Conservation (phyloP, 2,329 filamentous ascomycete genomes). For the Ceratocystiopsis brevicomis region DNA sequence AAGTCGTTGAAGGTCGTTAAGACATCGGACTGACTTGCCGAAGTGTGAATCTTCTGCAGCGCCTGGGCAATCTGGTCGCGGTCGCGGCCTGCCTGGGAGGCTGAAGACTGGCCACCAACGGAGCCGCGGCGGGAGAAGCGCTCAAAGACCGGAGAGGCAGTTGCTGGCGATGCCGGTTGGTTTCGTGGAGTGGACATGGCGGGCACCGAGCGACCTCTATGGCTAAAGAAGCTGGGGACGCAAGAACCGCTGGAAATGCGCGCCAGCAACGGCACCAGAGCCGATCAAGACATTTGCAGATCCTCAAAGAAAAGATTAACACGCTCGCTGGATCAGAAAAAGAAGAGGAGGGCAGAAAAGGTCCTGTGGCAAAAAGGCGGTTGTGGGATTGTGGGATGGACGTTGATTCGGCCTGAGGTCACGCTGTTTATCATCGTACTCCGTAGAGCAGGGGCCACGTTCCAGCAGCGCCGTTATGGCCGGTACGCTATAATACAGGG, state of each 20-base stretch:
- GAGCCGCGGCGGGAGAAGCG: conserved; percentile 21
- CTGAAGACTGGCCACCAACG: conserved; percentile 24
- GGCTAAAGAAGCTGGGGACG: too few species aligned
- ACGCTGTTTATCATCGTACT: too few species aligned
- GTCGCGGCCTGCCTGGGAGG: conserved; percentile 32
- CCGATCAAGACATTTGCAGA: conserved; percentile 1
- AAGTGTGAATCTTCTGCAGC: conserved; percentile 73
- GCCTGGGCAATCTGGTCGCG: conserved; percentile 58
- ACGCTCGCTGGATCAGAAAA: too few species aligned
- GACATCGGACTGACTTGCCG: conserved; percentile 66
- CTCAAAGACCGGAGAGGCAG: conserved; percentile 13
- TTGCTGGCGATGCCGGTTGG: conserved; percentile 14
- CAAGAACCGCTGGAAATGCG: not conserved
- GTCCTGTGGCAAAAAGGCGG: too few species aligned
- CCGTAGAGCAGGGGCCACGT: too few species aligned
- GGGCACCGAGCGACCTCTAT: not conserved
- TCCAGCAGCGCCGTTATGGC: too few species aligned
- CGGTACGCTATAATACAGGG: too few species aligned
- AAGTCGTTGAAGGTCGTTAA: conserved; percentile 93
- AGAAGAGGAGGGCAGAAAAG: too few species aligned
- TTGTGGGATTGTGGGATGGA: too few species aligned
- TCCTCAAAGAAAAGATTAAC: not conserved
- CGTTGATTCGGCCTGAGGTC: too few species aligned
- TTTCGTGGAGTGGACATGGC: conserved; percentile 4
- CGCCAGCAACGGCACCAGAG: not conserved